These are phyloP conservation scores for Rhipidocladum racemiflorum DNA, from an alignment of 176 grass and related monocot genomes.

Conservation along the genomic window DNA sequence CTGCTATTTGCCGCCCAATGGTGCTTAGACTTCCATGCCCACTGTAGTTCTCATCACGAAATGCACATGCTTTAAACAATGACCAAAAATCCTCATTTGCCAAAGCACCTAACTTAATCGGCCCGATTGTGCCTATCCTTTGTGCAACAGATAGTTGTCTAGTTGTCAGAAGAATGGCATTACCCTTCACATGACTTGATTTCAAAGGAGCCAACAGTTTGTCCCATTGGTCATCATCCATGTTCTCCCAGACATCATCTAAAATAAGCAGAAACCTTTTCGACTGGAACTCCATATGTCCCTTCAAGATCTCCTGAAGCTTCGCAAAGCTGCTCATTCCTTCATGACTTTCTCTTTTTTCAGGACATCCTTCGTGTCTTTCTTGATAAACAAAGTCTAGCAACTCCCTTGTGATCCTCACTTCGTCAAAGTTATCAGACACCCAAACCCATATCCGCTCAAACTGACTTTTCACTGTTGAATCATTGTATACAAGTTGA, in stretches of 20 bases:
- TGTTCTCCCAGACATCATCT: conserved; percentile 35
- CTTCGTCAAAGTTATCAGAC: neutral
- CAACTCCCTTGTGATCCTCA: conserved; percentile 6
- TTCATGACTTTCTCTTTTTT: neutral
- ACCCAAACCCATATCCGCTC: conserved; percentile 27
- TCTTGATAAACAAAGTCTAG: conserved; percentile 1
- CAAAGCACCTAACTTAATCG: neutral
- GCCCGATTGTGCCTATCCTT: neutral
- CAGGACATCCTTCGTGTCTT: neutral
- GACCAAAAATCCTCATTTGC: neutral
- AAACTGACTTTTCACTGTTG: neutral
- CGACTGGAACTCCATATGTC: neutral
- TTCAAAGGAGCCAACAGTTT: neutral
- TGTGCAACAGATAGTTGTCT: conserved; percentile 22
- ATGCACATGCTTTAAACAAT: conserved; percentile 32
- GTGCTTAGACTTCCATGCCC: neutral
- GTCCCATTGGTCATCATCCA: neutral
- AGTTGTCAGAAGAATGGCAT: conserved; percentile 24
- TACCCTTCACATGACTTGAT: neutral
- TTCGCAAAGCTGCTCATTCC: neutral
- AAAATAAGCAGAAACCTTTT: conserved; percentile 29
- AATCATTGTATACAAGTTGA: conserved; percentile 2
- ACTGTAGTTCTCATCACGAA: conserved; percentile 32
- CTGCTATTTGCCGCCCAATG: neutral
- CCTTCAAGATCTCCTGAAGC: conserved; percentile 5